Evolutionary conservation across 1,284 basidiomycete species (phyloP).

Genomic region (Irpex sp.): DNA sequence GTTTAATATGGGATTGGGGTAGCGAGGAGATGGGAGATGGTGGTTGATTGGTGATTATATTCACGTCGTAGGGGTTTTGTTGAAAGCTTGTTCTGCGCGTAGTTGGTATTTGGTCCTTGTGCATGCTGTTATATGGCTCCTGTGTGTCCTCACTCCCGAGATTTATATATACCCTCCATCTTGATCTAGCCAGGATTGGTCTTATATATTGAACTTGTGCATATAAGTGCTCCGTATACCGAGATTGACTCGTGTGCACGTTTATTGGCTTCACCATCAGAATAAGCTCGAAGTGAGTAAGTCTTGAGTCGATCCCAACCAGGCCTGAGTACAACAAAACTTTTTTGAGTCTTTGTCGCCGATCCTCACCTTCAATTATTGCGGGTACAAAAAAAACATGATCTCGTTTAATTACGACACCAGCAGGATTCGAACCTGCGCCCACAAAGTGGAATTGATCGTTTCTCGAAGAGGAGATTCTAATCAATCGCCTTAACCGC

Average conservation of each 20-base stretch:
- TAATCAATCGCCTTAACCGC: constrained; percentile 61
- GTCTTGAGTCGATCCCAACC: no score
- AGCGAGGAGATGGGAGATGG: not conserved
- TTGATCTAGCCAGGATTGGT: no score
- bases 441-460: constrained; percentile 10
- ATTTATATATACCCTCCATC: not conserved
- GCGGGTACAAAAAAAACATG: not conserved
- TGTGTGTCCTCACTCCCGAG: not conserved
- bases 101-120: not conserved
- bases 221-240: no score
- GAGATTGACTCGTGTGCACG: no score
- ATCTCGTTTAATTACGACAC: no score
- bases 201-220: no score
- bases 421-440: constrained; percentile 12
- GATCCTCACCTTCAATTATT: no score
- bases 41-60: not conserved
- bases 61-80: not conserved
- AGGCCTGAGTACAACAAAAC: not conserved
- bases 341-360: not conserved
- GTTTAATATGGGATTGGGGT: not conserved
- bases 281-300: no score
- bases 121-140: not conserved
- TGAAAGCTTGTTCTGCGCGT: not conserved
- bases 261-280: no score
- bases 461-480: constrained; percentile 26